Evolutionary conservation across 2,329 filamentous ascomycete species (phyloP), one percentile per base, ranked within the genome.

Genomic region (Xylariaceae sp.): DNA sequence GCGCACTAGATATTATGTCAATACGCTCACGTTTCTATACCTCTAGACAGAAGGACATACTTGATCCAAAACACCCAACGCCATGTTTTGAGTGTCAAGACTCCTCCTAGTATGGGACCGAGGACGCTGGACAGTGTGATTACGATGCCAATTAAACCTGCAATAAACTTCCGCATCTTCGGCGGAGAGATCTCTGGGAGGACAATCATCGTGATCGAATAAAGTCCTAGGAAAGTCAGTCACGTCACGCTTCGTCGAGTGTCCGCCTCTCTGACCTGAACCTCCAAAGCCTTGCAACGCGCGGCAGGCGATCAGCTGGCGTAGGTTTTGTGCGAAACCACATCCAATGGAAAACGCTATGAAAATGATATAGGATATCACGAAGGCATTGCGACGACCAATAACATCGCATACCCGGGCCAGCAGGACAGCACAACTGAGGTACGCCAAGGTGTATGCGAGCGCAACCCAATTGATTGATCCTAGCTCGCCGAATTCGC

Each of bases 61-160:
- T 85, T 86, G 65, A 86, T 80, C 79, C 80, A 85, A 67, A 85
- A 86, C 1, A 84, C 74, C 77, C 80, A 83, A 57, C 79, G 70
- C 81, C 81, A 84, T 9, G 69, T 76, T 1, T 73, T 65, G 50
- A 79, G 67, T 1, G 80, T 81, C 41, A 84, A 62, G 3, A 81
- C 32, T 1, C 81, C 81, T 18, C 81, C 81, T 16, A 84, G 65
- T 1, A 83, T 71, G 0, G 81, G 81, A 0, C 81, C 81, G 20
- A 82, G 66, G 1, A 83, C 77, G 14, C 80, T 81, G 4, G 80
- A 73, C 20, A 75, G 59, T 20, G 78, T 77, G 44, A 84, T 68
- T 2, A 82, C 75, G 18, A 80, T 66, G 0, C 81, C 82, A 2
- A 84, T 74, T 1, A 82, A 54, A 19, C 73, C 75, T 2, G 74